Conservation (phyloP, 805 yeast genomes). For the Schwanniomyces polymorphus region DNA sequence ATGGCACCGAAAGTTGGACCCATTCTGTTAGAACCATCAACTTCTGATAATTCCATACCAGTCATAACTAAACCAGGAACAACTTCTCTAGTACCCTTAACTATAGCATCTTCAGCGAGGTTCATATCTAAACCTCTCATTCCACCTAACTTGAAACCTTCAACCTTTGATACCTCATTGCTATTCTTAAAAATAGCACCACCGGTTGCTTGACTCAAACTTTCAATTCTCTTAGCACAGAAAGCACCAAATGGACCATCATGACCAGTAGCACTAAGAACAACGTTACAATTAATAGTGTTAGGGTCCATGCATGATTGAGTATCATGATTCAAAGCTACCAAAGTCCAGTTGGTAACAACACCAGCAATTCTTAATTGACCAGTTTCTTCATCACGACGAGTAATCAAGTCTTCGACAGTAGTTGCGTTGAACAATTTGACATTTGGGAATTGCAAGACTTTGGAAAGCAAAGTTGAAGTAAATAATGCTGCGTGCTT, state of each 20-base stretch:
- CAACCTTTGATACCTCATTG: constrained; percentile 12
- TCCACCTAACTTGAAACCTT: constrained; percentile 48
- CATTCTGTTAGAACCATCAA: constrained; percentile 79
- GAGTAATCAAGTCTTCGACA: constrained; percentile 76
- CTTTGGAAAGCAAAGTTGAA: constrained; percentile 69
- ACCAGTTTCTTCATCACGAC: constrained; percentile 56
- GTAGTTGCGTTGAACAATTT: constrained; percentile 79
- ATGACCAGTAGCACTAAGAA: constrained; percentile 75
- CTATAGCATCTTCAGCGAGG: constrained; percentile 73
- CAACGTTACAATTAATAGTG: constrained; percentile 65
- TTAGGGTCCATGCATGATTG: constrained; percentile 85
- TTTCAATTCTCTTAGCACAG: constrained; percentile 61
- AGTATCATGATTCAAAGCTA: constrained; percentile 70
- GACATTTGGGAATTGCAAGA: constrained; percentile 68
- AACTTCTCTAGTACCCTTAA: constrained; percentile 64
- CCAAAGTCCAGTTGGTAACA: constrained; percentile 82
- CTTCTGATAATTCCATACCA: constrained; percentile 80
- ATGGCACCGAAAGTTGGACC: constrained; percentile 85
- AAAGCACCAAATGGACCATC: constrained; percentile 86
- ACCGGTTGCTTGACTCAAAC: constrained; percentile 43
- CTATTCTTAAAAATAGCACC: constrained; percentile 11
- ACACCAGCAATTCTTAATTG: constrained; percentile 73
- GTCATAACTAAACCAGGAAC: constrained; percentile 66
- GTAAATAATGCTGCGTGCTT: constrained; percentile 79
- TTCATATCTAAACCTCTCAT: constrained; percentile 83